Evolutionary conservation across 2,329 filamentous ascomycete species (phyloP).

Genomic region (Clonostachys byssicola): DNA sequence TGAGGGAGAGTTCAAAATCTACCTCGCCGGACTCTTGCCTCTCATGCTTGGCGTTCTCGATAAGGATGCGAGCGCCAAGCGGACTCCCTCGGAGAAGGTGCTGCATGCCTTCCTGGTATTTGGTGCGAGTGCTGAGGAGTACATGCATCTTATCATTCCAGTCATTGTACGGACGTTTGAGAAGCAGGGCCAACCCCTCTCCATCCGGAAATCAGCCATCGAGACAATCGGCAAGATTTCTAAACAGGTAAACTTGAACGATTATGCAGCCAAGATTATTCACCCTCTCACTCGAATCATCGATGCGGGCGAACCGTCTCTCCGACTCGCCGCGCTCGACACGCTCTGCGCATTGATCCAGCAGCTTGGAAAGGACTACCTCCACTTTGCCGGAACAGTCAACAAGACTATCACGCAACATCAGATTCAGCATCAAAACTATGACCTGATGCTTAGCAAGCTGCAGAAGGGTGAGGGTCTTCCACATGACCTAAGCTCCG

Average conservation of each 20-base stretch:
- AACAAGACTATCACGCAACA: conserved; percentile 79
- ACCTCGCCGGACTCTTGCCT: conserved; percentile 82
- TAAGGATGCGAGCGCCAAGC: conserved; percentile 70
- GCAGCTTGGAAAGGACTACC: conserved; percentile 90
- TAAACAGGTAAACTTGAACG: conserved; percentile 92
- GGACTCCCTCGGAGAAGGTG: conserved; percentile 83
- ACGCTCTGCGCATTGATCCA: conserved; percentile 94
- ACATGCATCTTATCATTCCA: conserved; percentile 98
- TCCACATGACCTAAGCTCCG: conserved; percentile 90
- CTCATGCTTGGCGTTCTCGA: conserved; percentile 94
- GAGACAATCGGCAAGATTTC: conserved; percentile 94
- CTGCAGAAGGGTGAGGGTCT: conserved; percentile 90
- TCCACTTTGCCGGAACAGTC: conserved; percentile 90
- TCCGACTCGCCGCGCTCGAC: conserved; percentile 83
- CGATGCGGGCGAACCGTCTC: conserved; percentile 62
- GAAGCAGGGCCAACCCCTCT: conserved; percentile 74
- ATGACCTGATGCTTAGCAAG: conserved; percentile 87
- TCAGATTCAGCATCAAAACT: conserved; percentile 85
- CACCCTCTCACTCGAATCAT: conserved; percentile 87
- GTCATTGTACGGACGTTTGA: conserved; percentile 95
- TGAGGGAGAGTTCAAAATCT: conserved; percentile 97
- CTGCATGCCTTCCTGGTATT: conserved; percentile 95
- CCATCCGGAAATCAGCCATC: conserved; percentile 82
- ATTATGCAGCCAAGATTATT: conserved; percentile 94
- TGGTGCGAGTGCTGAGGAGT: conserved; percentile 92